Percentiles rank a stretch among this genome's conserved stretches.
Evolutionary conservation across 2,329 filamentous ascomycete species (phyloP).

Genomic region (Trichoderma gracile): DNA sequence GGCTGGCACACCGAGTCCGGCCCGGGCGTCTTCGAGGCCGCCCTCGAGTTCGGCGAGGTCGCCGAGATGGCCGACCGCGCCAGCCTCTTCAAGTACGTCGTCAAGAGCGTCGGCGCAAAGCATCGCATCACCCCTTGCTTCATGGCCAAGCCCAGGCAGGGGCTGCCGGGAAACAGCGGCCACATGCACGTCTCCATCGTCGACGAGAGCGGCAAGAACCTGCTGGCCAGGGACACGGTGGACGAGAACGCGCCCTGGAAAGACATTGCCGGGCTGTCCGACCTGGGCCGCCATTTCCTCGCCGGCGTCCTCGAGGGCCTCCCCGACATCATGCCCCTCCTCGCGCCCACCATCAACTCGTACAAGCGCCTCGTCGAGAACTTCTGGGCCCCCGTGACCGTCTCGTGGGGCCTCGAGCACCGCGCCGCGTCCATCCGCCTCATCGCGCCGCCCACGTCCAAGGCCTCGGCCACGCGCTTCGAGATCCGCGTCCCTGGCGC

Average conservation of each 20-base stretch:
- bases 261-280: slow-evolving; percentile 79
- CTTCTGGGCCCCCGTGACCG: slow-evolving; percentile 97
- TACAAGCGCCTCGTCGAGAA: slow-evolving; percentile 99
- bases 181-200: slow-evolving; percentile 94
- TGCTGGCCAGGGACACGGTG: slow-evolving; percentile 71
- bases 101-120: slow-evolving; percentile 83
- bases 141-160: slow-evolving; percentile 95
- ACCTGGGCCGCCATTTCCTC: slow-evolving; percentile 88
- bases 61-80: slow-evolving; percentile 89
- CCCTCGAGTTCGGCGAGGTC: slow-evolving; percentile 87
- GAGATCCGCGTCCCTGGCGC: slow-evolving; percentile 94
- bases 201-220: slow-evolving; percentile 76
- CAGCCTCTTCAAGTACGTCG: slow-evolving; percentile 89
- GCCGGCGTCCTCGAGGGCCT: slow-evolving; percentile 86
- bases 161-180: slow-evolving; percentile 89
- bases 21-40: slow-evolving; percentile 92
- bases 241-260: slow-evolving; percentile 72
- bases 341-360: slow-evolving; percentile 94
- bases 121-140: slow-evolving; percentile 95
- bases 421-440: slow-evolving; percentile 87
- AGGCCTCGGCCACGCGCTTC: slow-evolving; percentile 83
- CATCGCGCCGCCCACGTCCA: slow-evolving; percentile 84
- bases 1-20: slow-evolving; percentile 96
- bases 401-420: slow-evolving; percentile 96
- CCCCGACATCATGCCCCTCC: slow-evolving; percentile 91